These are phyloP conservation scores for Pseudozyma sp. DNA, from an alignment of 1,284 basidiomycete species.

Conservation along the genomic window DNA sequence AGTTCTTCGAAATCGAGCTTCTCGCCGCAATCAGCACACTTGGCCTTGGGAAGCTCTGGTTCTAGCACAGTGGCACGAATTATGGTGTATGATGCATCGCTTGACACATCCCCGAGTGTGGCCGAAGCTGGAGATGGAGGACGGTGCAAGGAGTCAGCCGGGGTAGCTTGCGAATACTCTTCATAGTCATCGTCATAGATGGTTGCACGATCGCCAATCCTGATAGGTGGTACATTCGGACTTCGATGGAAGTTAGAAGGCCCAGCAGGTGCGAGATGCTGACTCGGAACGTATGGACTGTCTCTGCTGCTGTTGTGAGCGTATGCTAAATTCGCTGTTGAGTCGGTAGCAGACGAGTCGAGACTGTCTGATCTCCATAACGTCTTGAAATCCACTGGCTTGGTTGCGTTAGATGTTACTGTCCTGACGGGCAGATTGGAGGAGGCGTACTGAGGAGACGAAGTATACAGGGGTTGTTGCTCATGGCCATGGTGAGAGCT, in stretches of 20 bases:
- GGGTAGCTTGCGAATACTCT: slow-evolving; percentile 12
- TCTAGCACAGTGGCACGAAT: slow-evolving; percentile 47
- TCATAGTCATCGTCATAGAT: slow-evolving; percentile 52
- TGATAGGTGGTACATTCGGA: slow-evolving; percentile 3
- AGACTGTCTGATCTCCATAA: slow-evolving; percentile 15
- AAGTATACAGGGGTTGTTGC: not conserved
- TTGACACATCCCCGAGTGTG: slow-evolving; percentile 10
- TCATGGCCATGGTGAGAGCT: not conserved
- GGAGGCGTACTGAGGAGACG: not conserved
- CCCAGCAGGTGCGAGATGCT: not conserved
- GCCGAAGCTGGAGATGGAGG: slow-evolving; percentile 18
- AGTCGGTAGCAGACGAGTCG: slow-evolving; percentile 21
- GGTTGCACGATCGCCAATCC: slow-evolving; percentile 26
- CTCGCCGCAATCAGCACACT: slow-evolving; percentile 59
- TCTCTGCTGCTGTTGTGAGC: slow-evolving; percentile 25
- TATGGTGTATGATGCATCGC: slow-evolving; percentile 17
- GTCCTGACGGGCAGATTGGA: not conserved
- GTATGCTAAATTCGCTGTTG: slow-evolving; percentile 26
- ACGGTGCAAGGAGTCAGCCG: slow-evolving; percentile 7
- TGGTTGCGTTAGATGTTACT: not conserved
- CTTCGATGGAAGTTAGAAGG: not conserved
- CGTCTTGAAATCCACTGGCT: not conserved
- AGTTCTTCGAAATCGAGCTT: slow-evolving; percentile 56
- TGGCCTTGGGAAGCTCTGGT: slow-evolving; percentile 53
- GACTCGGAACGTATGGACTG: slow-evolving; percentile 12